These are phyloP conservation scores for Eucalyptus sp. DNA, from an alignment of 345 rosid genomes.

Conservation along the genomic window DNA sequence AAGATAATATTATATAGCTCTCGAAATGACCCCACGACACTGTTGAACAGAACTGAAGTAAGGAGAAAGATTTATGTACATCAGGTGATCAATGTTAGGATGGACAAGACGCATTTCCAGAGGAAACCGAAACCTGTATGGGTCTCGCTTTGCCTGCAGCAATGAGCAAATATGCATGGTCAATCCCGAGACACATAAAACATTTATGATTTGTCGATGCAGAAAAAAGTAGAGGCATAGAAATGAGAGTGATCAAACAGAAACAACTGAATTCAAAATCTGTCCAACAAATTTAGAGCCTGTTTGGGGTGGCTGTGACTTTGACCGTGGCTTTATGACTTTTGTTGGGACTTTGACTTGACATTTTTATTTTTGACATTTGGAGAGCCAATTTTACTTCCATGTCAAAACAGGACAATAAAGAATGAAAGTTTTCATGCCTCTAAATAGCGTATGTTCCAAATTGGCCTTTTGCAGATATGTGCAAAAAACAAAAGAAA, in stretches of 20 bases:
- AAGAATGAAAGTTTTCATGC: background rate
- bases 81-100: constrained; percentile 88
- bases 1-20: background rate
- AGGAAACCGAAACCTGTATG: constrained; percentile 86
- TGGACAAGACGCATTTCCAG: constrained; percentile 84
- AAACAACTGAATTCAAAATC: background rate
- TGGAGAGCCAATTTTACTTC: background rate
- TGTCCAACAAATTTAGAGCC: background rate
- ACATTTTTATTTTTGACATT: background rate
- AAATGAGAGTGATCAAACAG: background rate
- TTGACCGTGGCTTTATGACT: background rate
- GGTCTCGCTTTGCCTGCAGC: constrained; percentile 88
- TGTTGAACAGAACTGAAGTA: background rate
- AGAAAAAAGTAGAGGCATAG: background rate
- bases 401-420: background rate
- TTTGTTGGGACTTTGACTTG: background rate
- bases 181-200: background rate
- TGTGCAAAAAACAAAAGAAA: background rate
- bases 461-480: background rate
- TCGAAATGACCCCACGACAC: background rate
- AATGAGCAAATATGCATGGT: background rate
- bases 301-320: background rate
- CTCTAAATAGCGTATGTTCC: background rate
- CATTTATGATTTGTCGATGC: background rate
- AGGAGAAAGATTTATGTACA: constrained; percentile 36